Percentiles rank a stretch among this genome's conserved stretches.
Conservation (phyloP, 2,329 filamentous ascomycete species). For the Epichloe hybrida region DNA sequence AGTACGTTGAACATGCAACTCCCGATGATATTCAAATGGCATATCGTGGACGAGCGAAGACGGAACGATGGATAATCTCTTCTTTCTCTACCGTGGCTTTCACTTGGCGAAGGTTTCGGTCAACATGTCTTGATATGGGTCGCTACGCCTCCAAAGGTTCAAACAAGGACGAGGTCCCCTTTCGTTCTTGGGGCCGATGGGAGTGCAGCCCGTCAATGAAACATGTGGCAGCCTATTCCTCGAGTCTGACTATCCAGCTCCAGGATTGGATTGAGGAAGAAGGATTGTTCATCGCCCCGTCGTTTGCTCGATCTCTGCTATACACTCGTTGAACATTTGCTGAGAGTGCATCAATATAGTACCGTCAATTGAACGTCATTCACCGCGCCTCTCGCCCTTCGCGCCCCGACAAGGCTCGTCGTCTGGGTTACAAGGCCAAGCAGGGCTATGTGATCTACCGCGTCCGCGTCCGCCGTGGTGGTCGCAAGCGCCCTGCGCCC, state of each 20-base stretch:
- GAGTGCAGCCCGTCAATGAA: too few relatives aligned
- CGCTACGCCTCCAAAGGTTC: not conserved
- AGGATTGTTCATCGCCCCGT: not conserved
- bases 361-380: constrained; percentile 98
- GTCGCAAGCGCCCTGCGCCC: constrained; percentile 88
- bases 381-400: constrained; percentile 97
- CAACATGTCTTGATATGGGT: not conserved
- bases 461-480: constrained; percentile 94
- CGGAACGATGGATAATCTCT: constrained; percentile 7
- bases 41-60: constrained; percentile 21
- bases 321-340: constrained; percentile 99
- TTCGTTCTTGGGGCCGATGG: too few relatives aligned
- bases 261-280: not conserved
- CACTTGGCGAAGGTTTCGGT: not conserved
- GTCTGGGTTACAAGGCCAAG: constrained; percentile 99
- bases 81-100: not conserved
- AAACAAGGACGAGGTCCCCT: too few relatives aligned
- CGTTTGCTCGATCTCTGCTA: constrained; percentile 41
- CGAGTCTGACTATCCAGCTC: not conserved
- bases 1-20: constrained; percentile 51
- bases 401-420: constrained; percentile 98
- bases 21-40: constrained; percentile 12
- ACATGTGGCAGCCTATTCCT: not conserved
- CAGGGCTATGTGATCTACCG: constrained; percentile 99
- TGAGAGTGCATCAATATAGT: constrained; percentile 99